Evolutionary conservation across 1,139 yeast species (phyloP).

Genomic region (Chernovozyma aurita): DNA sequence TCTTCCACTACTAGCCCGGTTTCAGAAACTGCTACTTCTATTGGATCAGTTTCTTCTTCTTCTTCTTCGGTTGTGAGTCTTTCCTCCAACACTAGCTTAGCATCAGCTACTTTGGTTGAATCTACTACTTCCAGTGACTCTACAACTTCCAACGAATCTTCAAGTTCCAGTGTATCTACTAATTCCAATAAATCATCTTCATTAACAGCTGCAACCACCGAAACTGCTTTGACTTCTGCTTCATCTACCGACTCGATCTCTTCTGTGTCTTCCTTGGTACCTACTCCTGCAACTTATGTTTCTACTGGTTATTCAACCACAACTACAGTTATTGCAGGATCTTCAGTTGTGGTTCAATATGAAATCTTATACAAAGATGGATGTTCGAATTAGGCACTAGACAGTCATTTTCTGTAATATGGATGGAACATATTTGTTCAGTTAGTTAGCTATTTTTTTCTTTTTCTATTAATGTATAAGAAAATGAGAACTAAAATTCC

Average conservation of each 20-base stretch:
- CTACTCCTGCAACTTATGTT: constrained; percentile 13
- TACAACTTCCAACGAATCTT: constrained; percentile 2
- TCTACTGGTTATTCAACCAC: constrained; percentile 21
- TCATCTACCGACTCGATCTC: background rate
- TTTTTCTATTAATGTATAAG: too few relatives aligned
- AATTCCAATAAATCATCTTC: background rate
- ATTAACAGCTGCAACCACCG: background rate
- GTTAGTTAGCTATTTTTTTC: too few relatives aligned
- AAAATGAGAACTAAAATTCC: too few relatives aligned
- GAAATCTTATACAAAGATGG: constrained; percentile 27
- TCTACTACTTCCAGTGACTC: background rate
- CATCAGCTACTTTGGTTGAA: constrained; percentile 7
- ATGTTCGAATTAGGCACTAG: constrained; percentile 14
- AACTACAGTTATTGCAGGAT: constrained; percentile 22
- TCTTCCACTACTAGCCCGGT: constrained; percentile 5
- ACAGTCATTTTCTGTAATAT: too few relatives aligned
- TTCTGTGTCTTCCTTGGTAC: background rate
- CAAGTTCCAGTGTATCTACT: background rate
- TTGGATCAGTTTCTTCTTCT: background rate
- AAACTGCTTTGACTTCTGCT: background rate
- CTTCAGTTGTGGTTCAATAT: constrained; percentile 28
- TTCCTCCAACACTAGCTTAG: background rate
- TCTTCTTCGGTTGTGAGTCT: background rate
- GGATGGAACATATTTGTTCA: too few relatives aligned
- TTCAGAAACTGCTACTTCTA: background rate